phyloP scores from a whole-genome alignment of 306 rosid genomes.

The Senna tora region DNA sequence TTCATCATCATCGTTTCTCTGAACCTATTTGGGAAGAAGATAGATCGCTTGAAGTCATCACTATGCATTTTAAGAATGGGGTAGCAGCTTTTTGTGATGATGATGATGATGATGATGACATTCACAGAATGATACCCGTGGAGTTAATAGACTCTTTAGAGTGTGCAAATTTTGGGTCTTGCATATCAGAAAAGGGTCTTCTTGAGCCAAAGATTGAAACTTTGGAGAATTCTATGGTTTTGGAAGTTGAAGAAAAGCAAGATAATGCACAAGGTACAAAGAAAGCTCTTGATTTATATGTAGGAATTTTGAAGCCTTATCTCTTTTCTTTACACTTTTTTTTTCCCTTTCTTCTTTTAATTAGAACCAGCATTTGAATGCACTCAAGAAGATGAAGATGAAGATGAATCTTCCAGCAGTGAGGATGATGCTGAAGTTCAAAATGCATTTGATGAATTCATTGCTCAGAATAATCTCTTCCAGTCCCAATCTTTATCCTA shows the following conservation, averaged over 20 bases:
- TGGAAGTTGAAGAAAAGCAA: constrained; percentile 40
- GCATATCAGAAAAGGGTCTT: constrained; percentile 39
- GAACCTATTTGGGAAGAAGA: constrained; percentile 43
- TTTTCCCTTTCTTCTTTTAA: too few relatives aligned
- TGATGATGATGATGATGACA: constrained; percentile 24
- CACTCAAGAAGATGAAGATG: constrained; percentile 45
- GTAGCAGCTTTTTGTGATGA: constrained; percentile 30
- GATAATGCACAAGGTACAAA: constrained; percentile 52
- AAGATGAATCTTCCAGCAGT: constrained; percentile 46
- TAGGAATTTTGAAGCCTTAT: constrained; percentile 10
- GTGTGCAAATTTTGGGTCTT: constrained; percentile 35
- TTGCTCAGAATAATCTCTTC: constrained; percentile 46
- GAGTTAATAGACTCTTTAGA: constrained; percentile 66
- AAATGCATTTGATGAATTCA: constrained; percentile 43
- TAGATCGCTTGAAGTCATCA: constrained; percentile 54
- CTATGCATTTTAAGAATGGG: constrained; percentile 34
- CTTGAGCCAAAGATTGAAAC: constrained; percentile 25
- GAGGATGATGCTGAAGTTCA: constrained; percentile 48
- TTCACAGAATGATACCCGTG: constrained; percentile 50
- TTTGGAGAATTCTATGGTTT: constrained; percentile 19
- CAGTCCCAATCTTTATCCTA: constrained; percentile 37
- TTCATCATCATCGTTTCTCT: constrained; percentile 31
- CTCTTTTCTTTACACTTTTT: constrained; percentile 3
- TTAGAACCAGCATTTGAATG: constrained; percentile 27
- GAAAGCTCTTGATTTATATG: constrained; percentile 26